Evolutionary conservation across 2,329 filamentous ascomycete species (phyloP).

Genomic region (Ramularia endophylla): DNA sequence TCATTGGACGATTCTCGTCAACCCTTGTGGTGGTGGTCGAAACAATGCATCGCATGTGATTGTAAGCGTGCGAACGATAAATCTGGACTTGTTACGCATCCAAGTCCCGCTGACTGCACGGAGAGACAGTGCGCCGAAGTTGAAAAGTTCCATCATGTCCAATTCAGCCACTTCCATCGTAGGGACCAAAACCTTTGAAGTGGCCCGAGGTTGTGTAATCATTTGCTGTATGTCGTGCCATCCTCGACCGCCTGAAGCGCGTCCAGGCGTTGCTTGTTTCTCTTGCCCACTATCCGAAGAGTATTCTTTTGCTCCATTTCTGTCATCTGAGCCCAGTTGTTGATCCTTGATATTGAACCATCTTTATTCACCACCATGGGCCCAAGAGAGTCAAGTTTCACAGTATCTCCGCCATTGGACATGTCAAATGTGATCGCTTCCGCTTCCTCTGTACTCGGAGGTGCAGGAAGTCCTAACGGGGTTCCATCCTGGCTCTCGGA

Average conservation of each 20-base stretch:
- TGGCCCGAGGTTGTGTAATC: too few species aligned
- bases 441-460: conserved; percentile 19
- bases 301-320: conserved; percentile 63
- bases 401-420: conserved; percentile 29
- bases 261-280: conserved; percentile 60
- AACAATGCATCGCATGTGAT: too few species aligned
- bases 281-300: conserved; percentile 58
- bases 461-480: conserved; percentile 19
- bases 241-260: conserved; percentile 42
- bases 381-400: conserved; percentile 62
- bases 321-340: conserved; percentile 68
- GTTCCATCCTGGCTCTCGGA: neutral
- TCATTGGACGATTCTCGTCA: too few species aligned
- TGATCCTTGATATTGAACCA: conserved; percentile 63
- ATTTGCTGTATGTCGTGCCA: too few species aligned
- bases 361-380: conserved; percentile 70
- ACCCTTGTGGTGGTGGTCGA: too few species aligned
- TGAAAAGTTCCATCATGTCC: too few species aligned
- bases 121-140: too few species aligned
- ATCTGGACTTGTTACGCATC: too few species aligned
- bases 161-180: too few species aligned
- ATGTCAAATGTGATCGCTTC: conserved; percentile 32
- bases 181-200: too few species aligned
- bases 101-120: too few species aligned
- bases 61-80: too few species aligned